Evolutionary conservation across 2,329 filamentous ascomycete genomes (phyloP).

Genomic region (Fusarium xylarioides): DNA sequence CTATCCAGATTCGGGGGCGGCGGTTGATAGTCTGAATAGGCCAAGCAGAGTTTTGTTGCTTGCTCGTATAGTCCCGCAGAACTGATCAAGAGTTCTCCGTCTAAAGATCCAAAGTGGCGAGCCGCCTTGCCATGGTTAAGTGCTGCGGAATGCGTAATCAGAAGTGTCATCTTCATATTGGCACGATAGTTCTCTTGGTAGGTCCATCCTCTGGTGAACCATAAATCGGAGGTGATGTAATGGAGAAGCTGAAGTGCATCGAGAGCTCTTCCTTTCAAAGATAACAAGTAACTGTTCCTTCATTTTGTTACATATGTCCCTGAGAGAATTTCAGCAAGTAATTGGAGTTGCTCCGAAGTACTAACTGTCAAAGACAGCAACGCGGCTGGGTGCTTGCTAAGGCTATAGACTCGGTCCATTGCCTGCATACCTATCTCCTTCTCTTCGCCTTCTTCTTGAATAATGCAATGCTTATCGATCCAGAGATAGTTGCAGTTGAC

Average conservation of each 20-base stretch:
- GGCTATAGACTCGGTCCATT: not conserved
- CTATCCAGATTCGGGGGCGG: fast-evolving
- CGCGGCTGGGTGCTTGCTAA: fast-evolving
- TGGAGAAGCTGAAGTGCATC: not conserved
- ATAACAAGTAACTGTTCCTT: not conserved
- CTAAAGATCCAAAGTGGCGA: not conserved
- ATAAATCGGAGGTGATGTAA: not conserved
- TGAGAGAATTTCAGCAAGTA: not conserved
- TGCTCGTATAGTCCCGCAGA: not conserved
- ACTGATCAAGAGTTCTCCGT: not conserved
- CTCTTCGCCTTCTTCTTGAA: not conserved
- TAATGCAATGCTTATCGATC: not conserved
- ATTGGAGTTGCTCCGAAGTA: fast-evolving
- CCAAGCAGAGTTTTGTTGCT: not conserved
- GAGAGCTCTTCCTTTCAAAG: fast-evolving
- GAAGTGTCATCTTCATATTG: not conserved
- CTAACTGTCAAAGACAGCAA: fast-evolving
- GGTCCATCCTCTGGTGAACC: not conserved
- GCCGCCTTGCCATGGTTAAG: not conserved
- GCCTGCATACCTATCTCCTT: not conserved
- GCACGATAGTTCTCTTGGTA: not conserved
- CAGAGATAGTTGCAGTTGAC: not conserved
- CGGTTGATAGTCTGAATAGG: not conserved
- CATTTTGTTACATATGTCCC: fast-evolving
- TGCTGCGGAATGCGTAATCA: not conserved